phyloP scores from a whole-genome alignment of 2,329 filamentous ascomycete genomes.

The Diaporthe sp. region DNA sequence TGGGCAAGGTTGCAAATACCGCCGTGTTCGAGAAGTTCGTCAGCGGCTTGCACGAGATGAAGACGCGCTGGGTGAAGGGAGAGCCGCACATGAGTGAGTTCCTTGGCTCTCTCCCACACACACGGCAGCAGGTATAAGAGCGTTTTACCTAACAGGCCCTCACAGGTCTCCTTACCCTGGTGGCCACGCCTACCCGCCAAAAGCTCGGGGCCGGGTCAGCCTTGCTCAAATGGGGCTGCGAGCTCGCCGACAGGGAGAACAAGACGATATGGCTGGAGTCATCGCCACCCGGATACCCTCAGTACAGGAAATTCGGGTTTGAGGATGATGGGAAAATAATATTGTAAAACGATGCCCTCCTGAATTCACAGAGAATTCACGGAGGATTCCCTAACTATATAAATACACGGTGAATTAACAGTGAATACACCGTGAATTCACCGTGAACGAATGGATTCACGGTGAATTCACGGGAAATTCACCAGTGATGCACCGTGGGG shows the following conservation, averaged over 20 bases:
- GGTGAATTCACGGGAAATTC: too few species aligned
- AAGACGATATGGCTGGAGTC: slow-evolving; percentile 41
- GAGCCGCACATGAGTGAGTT: slow-evolving; percentile 42
- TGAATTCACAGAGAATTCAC: too few species aligned
- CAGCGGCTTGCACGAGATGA: slow-evolving; percentile 38
- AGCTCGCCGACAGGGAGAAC: slow-evolving; percentile 42
- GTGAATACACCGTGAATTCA: too few species aligned
- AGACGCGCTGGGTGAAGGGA: slow-evolving; percentile 38
- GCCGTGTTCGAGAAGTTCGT: slow-evolving; percentile 41
- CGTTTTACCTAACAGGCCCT: background rate
- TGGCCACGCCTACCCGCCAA: slow-evolving; percentile 36
- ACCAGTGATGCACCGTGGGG: too few species aligned
- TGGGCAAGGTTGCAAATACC: slow-evolving; percentile 39
- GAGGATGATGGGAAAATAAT: too few species aligned
- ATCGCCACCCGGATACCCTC: slow-evolving; percentile 41
- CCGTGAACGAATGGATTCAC: too few species aligned
- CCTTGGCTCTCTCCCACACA: too few species aligned
- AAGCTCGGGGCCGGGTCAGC: slow-evolving; percentile 43
- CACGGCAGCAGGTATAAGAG: too few species aligned
- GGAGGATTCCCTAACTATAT: too few species aligned
- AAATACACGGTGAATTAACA: too few species aligned
- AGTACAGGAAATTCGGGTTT: slow-evolving; percentile 43
- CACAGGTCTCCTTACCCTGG: slow-evolving; percentile 39
- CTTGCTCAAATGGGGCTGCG: slow-evolving; percentile 40
- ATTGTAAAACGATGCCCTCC: too few species aligned